phyloP scores from a whole-genome alignment of 1,139 yeast genomes.

The Wickerhamomyces sp. region DNA sequence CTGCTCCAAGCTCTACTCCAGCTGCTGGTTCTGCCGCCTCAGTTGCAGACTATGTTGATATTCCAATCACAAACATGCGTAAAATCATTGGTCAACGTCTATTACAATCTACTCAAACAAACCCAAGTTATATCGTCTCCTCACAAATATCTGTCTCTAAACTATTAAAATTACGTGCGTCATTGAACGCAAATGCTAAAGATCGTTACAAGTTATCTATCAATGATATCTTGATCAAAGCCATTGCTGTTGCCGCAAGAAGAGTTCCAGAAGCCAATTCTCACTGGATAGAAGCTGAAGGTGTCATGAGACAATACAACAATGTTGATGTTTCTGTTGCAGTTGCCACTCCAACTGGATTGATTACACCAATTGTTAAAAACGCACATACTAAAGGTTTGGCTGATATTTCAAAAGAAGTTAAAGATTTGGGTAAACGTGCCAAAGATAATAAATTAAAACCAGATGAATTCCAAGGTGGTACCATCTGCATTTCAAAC shows the following conservation, averaged over 20 bases:
- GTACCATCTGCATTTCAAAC: slow-evolving; percentile 96
- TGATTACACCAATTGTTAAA: slow-evolving; percentile 92
- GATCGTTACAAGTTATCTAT: slow-evolving; percentile 90
- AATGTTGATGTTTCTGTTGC: slow-evolving; percentile 97
- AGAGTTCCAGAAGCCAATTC: slow-evolving; percentile 94
- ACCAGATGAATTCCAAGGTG: slow-evolving; percentile 99
- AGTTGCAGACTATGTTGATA: slow-evolving; percentile 57
- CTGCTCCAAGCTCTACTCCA: slow-evolving; percentile 35
- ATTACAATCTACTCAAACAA: slow-evolving; percentile 74
- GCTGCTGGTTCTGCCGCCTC: slow-evolving; percentile 37
- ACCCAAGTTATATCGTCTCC: slow-evolving; percentile 91
- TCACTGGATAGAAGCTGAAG: slow-evolving; percentile 86
- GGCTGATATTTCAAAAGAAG: slow-evolving; percentile 69
- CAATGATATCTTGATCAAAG: slow-evolving; percentile 92
- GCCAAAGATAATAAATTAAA: slow-evolving; percentile 89
- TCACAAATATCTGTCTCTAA: slow-evolving; percentile 83
- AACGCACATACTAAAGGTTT: slow-evolving; percentile 87
- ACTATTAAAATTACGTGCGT: slow-evolving; percentile 85
- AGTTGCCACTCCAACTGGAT: slow-evolving; percentile 96
- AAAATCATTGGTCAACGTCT: slow-evolving; percentile 89
- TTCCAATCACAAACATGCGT: slow-evolving; percentile 89
- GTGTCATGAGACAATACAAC: slow-evolving; percentile 86
- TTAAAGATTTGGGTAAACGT: slow-evolving; percentile 92
- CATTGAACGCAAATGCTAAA: slow-evolving; percentile 79
- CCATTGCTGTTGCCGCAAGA: slow-evolving; percentile 82